phyloP scores from a whole-genome alignment of 768 basidiomycete species.

The Leccinum aurantiacum region DNA sequence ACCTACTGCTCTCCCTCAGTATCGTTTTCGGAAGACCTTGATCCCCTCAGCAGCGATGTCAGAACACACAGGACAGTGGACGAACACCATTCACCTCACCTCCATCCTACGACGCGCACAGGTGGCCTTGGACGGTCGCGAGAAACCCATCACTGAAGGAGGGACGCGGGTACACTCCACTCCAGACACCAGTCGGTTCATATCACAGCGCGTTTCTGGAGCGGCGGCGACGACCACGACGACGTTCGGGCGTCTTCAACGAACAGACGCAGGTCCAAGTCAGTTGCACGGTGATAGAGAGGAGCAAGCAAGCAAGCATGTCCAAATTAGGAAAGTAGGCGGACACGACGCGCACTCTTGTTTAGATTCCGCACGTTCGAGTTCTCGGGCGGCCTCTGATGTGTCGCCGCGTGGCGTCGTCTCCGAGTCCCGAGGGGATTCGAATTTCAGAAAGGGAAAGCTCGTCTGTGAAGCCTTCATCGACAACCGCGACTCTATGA shows the following conservation, averaged over 20 bases:
- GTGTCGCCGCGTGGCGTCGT: background rate
- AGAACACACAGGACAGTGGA: background rate
- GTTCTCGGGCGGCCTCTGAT: background rate
- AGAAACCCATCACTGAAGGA: conserved; percentile 17
- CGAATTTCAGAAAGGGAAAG: too few species aligned
- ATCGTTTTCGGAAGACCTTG: too few species aligned
- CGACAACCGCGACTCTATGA: background rate
- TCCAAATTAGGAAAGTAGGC: conserved; percentile 28
- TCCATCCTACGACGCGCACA: conserved; percentile 38
- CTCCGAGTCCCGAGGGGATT: too few species aligned
- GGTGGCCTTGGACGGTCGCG: conserved; percentile 32
- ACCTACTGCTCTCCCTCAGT: background rate
- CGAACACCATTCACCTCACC: background rate
- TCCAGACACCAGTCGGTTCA: conserved; percentile 25
- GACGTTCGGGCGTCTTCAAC: conserved; percentile 19
- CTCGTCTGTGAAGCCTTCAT: too few species aligned
- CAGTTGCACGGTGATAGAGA: too few species aligned
- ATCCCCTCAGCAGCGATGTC: conserved; percentile 9
- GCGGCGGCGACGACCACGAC: conserved; percentile 22
- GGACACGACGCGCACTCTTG: background rate
- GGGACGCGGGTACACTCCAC: too few species aligned
- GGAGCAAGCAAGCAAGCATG: background rate
- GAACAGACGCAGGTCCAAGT: too few species aligned
- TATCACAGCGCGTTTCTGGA: conserved; percentile 37
- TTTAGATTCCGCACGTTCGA: background rate